These are phyloP conservation scores for Xylariaceae sp. DNA, from an alignment of 2,329 filamentous ascomycete genomes.

Conservation along the genomic window DNA sequence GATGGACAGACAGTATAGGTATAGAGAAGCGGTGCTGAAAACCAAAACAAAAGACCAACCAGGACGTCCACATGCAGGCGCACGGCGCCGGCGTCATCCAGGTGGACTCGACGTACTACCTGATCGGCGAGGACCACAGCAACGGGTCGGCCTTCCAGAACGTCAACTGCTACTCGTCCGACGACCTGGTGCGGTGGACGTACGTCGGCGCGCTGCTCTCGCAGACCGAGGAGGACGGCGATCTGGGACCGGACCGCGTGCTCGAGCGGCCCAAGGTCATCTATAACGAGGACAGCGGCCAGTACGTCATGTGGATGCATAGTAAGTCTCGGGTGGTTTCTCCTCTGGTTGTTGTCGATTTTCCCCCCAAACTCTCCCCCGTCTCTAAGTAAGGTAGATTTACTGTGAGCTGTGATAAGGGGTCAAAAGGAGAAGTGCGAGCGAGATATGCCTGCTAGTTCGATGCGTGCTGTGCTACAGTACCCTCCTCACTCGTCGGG, in stretches of 20 bases:
- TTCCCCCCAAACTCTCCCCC: no score
- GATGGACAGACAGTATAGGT: no score
- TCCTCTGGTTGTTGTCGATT: no score
- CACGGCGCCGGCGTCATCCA: constrained; percentile 59
- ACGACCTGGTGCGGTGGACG: constrained; percentile 57
- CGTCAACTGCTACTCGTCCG: constrained; percentile 61
- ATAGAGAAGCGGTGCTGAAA: not conserved
- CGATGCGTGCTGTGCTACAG: no score
- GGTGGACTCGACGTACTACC: constrained; percentile 53
- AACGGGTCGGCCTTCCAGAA: constrained; percentile 43
- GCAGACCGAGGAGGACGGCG: constrained; percentile 37
- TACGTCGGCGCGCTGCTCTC: constrained; percentile 51
- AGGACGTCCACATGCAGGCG: constrained; percentile 59
- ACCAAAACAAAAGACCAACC: constrained; percentile 58
- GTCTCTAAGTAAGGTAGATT: no score
- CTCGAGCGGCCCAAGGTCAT: constrained; percentile 63
- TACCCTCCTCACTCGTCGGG: no score
- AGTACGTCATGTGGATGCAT: constrained; percentile 51
- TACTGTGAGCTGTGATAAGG: no score
- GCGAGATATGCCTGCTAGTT: no score
- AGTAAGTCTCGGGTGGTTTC: constrained; percentile 42
- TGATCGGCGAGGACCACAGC: constrained; percentile 53
- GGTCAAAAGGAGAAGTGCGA: no score
- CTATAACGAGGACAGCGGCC: constrained; percentile 39
- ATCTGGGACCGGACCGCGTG: constrained; percentile 54